Evolutionary conservation across 176 grass and related monocot species (phyloP).

Genomic region (Bolboschoenus planiculmis): DNA sequence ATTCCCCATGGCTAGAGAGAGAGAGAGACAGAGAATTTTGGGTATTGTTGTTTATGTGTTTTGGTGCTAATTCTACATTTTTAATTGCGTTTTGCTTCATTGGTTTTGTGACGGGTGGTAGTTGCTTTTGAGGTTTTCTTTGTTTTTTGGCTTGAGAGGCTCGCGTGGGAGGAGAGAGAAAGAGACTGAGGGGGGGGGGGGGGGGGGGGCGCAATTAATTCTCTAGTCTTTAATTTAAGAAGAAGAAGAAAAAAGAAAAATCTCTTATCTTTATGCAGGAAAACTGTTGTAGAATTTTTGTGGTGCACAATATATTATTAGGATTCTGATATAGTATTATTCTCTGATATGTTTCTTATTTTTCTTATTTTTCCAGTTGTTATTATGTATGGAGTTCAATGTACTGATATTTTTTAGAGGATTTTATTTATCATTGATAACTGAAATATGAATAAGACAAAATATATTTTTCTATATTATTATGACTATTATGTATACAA

Average conservation of each 20-base stretch:
- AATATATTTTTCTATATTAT: no score
- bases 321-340: no score
- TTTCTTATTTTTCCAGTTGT: no score
- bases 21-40: neutral
- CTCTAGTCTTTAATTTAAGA: neutral
- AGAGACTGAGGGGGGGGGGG: neutral
- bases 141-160: neutral
- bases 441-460: no score
- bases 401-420: no score
- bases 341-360: no score
- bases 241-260: no score
- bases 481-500: no score
- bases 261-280: neutral
- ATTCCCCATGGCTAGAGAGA: neutral
- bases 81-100: conserved; percentile 17
- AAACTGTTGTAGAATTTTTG: conserved; percentile 1
- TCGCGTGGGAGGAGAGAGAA: neutral
- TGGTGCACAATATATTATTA: neutral
- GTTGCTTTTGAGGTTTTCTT: conserved; percentile 28
- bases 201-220: neutral
- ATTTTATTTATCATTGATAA: no score
- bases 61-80: neutral
- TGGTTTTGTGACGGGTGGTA: conserved; percentile 14
- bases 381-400: no score
- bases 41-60: conserved; percentile 21